These are phyloP conservation scores for Rutidosis leptorrhynchoides DNA, from an alignment of 129 eudicot genomes.

Conservation along the genomic window DNA sequence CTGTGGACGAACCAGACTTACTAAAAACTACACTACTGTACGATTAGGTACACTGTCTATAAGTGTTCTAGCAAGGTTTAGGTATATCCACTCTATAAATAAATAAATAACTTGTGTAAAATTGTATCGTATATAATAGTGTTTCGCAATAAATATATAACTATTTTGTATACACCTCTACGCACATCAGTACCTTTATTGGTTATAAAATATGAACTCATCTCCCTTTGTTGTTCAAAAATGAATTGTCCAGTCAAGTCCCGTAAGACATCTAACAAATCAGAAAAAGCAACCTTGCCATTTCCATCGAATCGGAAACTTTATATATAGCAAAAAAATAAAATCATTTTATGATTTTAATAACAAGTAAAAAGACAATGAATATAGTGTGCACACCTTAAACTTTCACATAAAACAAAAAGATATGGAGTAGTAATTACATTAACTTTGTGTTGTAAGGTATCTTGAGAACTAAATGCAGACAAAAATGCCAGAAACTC, in stretches of 20 bases:
- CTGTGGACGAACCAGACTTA: too few species aligned
- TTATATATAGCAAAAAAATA: conserved; percentile 45
- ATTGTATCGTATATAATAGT: too few species aligned
- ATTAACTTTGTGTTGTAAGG: conserved; percentile 77
- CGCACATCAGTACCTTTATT: too few species aligned
- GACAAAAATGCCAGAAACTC: conserved; percentile 92
- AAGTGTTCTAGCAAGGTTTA: too few species aligned
- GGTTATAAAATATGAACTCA: conserved; percentile 30
- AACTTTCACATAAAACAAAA: conserved; percentile 1
- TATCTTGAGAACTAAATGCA: conserved; percentile 87
- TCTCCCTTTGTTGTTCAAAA: conserved; percentile 88
- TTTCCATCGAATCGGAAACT: conserved; percentile 87
- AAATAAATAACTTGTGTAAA: too few species aligned
- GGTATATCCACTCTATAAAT: too few species aligned
- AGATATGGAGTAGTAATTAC: conserved; percentile 47
- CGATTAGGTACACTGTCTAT: too few species aligned
- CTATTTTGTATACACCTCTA: too few species aligned
- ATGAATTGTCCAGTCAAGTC: conserved; percentile 85
- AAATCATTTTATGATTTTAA: background rate
- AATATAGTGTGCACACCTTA: background rate
- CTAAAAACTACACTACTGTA: too few species aligned
- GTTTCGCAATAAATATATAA: too few species aligned
- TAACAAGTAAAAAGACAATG: conserved; percentile 11
- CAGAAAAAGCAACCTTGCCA: conserved; percentile 77
- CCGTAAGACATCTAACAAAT: conserved; percentile 72